phyloP scores from a whole-genome alignment of 2,329 filamentous ascomycete species.

The Diaporthe sp. region DNA sequence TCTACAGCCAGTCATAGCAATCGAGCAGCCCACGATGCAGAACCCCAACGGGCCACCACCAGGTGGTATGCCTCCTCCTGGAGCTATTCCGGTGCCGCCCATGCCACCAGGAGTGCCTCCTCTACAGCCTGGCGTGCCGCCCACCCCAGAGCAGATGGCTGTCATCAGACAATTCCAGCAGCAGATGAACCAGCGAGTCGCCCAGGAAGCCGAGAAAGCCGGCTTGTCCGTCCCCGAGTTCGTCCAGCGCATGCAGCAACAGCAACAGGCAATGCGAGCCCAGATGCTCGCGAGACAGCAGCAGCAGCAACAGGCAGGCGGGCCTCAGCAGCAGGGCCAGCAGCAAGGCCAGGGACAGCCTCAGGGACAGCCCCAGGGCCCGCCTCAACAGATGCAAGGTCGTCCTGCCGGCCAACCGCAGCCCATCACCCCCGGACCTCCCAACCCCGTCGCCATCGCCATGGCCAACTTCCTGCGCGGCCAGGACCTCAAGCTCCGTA shows the following conservation, averaged over 20 bases:
- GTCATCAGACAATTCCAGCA: slow-evolving; percentile 53
- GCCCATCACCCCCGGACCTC: slow-evolving; percentile 80
- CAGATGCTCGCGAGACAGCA: slow-evolving; percentile 47
- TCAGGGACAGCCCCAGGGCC: slow-evolving; percentile 46
- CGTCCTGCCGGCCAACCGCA: slow-evolving; percentile 65
- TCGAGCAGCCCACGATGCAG: slow-evolving; percentile 19
- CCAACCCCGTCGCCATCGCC: slow-evolving; percentile 88
- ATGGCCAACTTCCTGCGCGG: slow-evolving; percentile 87
- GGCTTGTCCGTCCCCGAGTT: slow-evolving; percentile 90
- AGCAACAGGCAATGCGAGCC: slow-evolving; percentile 62
- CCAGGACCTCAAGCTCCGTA: slow-evolving; percentile 89
- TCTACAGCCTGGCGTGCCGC: slow-evolving; percentile 43
- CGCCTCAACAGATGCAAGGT: slow-evolving; percentile 46
- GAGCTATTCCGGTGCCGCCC: slow-evolving; percentile 32
- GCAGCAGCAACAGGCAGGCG: slow-evolving; percentile 44
- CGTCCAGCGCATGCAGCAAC: slow-evolving; percentile 73
- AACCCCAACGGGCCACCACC: slow-evolving; percentile 29
- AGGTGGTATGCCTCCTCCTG: slow-evolving; percentile 33
- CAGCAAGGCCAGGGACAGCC: slow-evolving; percentile 44
- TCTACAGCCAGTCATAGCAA: not conserved
- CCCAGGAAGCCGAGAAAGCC: slow-evolving; percentile 82
- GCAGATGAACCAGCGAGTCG: slow-evolving; percentile 79
- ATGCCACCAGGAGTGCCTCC: slow-evolving; percentile 41
- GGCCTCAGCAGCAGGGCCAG: slow-evolving; percentile 43
- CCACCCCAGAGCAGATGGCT: slow-evolving; percentile 82